A percentile compares a stretch with the other conserved stretches of the same genome.
phyloP scores from a whole-genome alignment of 164 flowering plant species.

The Annona cherimola region DNA sequence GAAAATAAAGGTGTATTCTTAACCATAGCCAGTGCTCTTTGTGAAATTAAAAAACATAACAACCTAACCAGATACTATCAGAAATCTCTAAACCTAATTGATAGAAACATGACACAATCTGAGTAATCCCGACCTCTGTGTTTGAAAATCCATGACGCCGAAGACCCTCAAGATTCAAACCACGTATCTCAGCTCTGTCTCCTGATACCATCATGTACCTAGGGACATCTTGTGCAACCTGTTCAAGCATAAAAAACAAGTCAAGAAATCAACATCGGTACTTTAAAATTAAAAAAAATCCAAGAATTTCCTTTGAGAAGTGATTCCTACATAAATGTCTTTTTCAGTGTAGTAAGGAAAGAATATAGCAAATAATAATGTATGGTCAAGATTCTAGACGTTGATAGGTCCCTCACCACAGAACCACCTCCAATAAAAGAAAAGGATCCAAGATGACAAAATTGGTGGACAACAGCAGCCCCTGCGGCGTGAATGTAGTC shows the following conservation, averaged over 20 bases:
- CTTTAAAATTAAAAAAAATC: neutral
- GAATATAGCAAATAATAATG: neutral
- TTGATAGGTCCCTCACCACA: slow-evolving; percentile 50
- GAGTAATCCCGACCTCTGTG: slow-evolving; percentile 50
- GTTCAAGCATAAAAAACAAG: slow-evolving; percentile 3
- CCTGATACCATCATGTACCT: slow-evolving; percentile 86
- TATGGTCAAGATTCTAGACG: neutral
- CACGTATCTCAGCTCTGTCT: slow-evolving; percentile 87
- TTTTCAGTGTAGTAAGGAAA: slow-evolving; percentile 1
- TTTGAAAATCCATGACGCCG: slow-evolving; percentile 68
- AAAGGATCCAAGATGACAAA: slow-evolving; percentile 77
- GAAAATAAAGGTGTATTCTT: neutral
- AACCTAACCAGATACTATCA: neutral
- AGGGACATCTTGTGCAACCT: slow-evolving; percentile 96
- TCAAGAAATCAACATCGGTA: neutral
- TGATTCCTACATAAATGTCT: neutral
- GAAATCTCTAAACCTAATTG: neutral
- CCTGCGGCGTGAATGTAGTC: slow-evolving; percentile 86
- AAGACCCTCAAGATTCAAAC: slow-evolving; percentile 86
- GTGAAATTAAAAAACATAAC: neutral
- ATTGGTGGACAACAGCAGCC: slow-evolving; percentile 77
- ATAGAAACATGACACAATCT: neutral
- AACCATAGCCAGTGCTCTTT: neutral
- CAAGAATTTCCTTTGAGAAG: neutral
- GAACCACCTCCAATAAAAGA: slow-evolving; percentile 94